Percentiles rank a stretch among this genome's conserved stretches.
Evolutionary conservation across 139 green algal species (phyloP).

Genomic region (Ulvella scutata): DNA sequence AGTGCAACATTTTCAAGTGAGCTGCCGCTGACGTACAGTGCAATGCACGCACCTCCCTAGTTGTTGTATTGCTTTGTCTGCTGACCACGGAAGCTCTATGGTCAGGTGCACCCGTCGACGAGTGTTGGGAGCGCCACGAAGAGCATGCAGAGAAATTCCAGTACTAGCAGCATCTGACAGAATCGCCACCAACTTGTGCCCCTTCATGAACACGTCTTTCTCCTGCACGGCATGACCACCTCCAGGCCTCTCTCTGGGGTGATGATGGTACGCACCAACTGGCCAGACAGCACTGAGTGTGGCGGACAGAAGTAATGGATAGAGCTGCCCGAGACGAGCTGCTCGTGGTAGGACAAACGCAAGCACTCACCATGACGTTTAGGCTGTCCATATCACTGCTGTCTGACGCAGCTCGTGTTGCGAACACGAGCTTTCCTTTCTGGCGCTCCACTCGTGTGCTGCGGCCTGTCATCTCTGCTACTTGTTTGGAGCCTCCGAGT

Average conservation of each 20-base stretch:
- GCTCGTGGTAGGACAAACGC: too few relatives aligned
- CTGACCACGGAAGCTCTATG: constrained; percentile 79
- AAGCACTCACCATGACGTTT: too few relatives aligned
- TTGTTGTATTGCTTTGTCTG: constrained; percentile 89
- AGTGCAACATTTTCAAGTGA: too few relatives aligned
- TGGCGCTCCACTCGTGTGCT: constrained; percentile 39
- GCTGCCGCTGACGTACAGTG: too few relatives aligned
- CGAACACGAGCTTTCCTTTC: constrained; percentile 19
- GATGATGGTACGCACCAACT: too few relatives aligned
- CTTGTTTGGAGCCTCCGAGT: constrained; percentile 44
- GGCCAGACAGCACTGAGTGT: too few relatives aligned
- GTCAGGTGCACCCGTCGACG: constrained; percentile 53
- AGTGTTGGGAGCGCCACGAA: constrained; percentile 11
- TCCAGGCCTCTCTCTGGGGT: too few relatives aligned
- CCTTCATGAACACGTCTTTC: constrained; percentile 62
- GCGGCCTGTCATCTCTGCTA: constrained; percentile 72
- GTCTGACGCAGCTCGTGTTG: constrained; percentile 51
- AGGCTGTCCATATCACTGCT: constrained; percentile 60
- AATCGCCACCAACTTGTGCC: constrained; percentile 78
- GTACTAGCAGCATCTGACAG: constrained; percentile 77
- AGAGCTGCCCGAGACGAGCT: background rate
- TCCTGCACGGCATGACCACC: constrained; percentile 29
- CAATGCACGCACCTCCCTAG: too few relatives aligned
- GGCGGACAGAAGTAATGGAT: too few relatives aligned
- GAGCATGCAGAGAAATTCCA: constrained; percentile 62